Percentiles rank a stretch among this genome's conserved stretches.
Evolutionary conservation across 257 asterid species (phyloP).

Genomic region (Nicotiana undulata): DNA sequence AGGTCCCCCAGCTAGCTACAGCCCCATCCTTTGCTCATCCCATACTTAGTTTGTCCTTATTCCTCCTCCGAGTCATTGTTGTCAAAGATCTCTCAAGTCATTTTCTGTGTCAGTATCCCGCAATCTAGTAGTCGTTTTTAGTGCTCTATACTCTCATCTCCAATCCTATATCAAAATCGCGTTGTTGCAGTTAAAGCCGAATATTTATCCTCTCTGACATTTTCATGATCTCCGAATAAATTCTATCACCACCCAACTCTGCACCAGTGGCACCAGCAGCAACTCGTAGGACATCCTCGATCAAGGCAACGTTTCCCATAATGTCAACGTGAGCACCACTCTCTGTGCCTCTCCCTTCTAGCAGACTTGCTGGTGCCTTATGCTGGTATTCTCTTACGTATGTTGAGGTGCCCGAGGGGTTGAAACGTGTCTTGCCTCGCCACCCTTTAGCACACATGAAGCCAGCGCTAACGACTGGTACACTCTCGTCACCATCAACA

Average conservation of each 20-base stretch:
- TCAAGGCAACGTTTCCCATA: slow-evolving; percentile 71
- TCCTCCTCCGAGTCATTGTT: not conserved
- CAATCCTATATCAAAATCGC: not conserved
- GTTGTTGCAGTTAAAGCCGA: slow-evolving; percentile 20
- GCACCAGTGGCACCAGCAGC: slow-evolving; percentile 73
- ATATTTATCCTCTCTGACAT: slow-evolving; percentile 55
- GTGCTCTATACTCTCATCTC: not conserved
- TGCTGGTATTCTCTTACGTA: slow-evolving; percentile 62
- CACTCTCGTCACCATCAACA: slow-evolving; percentile 75
- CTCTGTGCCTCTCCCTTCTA: slow-evolving; percentile 74
- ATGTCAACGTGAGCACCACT: slow-evolving; percentile 86
- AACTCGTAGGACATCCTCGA: slow-evolving; percentile 66
- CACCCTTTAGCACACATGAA: slow-evolving; percentile 87
- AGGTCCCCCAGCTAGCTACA: not conserved
- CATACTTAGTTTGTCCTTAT: not conserved
- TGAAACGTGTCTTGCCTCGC: slow-evolving; percentile 73
- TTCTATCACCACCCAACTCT: slow-evolving; percentile 58
- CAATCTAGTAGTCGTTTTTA: not conserved
- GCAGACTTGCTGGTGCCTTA: slow-evolving; percentile 56
- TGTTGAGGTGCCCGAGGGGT: slow-evolving; percentile 65
- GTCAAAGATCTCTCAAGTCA: not conserved
- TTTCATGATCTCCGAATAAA: slow-evolving; percentile 63
- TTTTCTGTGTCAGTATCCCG: not conserved
- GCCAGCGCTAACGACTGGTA: slow-evolving; percentile 66
- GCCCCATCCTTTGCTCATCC: not conserved